phyloP scores from a whole-genome alignment of 2,329 filamentous ascomycete species.

The Claviceps capensis region DNA sequence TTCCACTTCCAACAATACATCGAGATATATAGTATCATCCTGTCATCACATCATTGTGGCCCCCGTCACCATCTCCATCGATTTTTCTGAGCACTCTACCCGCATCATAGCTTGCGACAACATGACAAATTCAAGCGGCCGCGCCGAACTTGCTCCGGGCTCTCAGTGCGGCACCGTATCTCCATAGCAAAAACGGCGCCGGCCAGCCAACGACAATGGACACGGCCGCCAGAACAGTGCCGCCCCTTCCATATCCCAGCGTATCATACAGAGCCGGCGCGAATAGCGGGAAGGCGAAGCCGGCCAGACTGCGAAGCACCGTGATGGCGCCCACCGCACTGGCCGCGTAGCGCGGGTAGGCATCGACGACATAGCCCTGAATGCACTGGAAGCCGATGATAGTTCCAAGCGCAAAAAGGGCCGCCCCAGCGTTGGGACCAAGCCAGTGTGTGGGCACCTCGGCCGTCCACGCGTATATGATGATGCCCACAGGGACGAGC shows the following conservation, averaged over 20 bases:
- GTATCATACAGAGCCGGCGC: constrained; percentile 30
- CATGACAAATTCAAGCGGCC: not conserved
- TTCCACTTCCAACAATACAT: too few relatives aligned
- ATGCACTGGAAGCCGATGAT: constrained; percentile 29
- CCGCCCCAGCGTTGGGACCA: constrained; percentile 29
- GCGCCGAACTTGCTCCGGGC: not conserved
- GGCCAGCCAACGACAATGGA: constrained; percentile 18
- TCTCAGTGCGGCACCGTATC: not conserved
- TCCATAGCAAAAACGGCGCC: constrained; percentile 2
- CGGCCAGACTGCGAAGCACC: constrained; percentile 32
- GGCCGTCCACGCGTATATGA: constrained; percentile 14
- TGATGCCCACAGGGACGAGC: constrained; percentile 27
- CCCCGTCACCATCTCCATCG: too few relatives aligned
- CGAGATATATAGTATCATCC: too few relatives aligned
- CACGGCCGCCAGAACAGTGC: constrained; percentile 27
- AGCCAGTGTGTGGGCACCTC: constrained; percentile 31
- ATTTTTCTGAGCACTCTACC: too few relatives aligned
- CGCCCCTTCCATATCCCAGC: constrained; percentile 29
- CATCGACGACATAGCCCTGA: constrained; percentile 33
- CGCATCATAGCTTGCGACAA: too few relatives aligned
- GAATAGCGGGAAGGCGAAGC: constrained; percentile 38
- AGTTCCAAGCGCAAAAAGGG: constrained; percentile 22
- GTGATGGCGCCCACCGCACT: constrained; percentile 30
- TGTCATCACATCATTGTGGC: too few relatives aligned
- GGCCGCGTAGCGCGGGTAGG: constrained; percentile 31